phyloP scores from a whole-genome alignment of 805 yeast species.

The Candida odintsovae region DNA sequence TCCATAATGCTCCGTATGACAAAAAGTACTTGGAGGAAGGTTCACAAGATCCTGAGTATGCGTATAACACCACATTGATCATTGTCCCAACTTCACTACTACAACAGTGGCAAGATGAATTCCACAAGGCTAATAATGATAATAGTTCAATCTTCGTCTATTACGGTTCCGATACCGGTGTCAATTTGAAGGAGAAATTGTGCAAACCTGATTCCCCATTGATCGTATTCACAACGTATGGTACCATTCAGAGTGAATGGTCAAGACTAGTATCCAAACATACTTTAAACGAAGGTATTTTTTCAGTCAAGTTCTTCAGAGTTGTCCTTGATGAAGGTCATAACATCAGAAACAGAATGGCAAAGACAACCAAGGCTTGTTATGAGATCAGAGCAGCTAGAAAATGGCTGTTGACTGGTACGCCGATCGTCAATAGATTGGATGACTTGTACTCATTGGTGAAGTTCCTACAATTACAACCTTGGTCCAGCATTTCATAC shows the following conservation, averaged over 20 bases:
- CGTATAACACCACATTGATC: constrained; percentile 66
- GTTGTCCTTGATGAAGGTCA: constrained; percentile 89
- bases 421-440: constrained; percentile 83
- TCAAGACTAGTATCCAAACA: constrained; percentile 31
- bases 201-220: constrained; percentile 44
- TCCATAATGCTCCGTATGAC: constrained; percentile 61
- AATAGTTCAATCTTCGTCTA: constrained; percentile 51
- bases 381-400: constrained; percentile 58
- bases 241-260: constrained; percentile 78
- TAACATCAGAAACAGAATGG: constrained; percentile 69
- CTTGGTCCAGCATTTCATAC: constrained; percentile 80
- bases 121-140: constrained; percentile 48
- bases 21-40: constrained; percentile 3
- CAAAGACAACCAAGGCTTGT: constrained; percentile 76
- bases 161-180: constrained; percentile 60
- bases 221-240: constrained; percentile 79
- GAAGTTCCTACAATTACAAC: constrained; percentile 71
- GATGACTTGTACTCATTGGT: constrained; percentile 82
- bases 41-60: constrained; percentile 37
- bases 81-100: constrained; percentile 87
- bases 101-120: constrained; percentile 90
- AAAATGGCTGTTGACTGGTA: constrained; percentile 87
- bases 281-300: constrained; percentile 42
- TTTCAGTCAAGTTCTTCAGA: constrained; percentile 67
- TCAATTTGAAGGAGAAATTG: constrained; percentile 41